Base-by-base conservation (phyloP, 2,329 filamentous ascomycete genomes). In the Didymella sp. region DNA sequence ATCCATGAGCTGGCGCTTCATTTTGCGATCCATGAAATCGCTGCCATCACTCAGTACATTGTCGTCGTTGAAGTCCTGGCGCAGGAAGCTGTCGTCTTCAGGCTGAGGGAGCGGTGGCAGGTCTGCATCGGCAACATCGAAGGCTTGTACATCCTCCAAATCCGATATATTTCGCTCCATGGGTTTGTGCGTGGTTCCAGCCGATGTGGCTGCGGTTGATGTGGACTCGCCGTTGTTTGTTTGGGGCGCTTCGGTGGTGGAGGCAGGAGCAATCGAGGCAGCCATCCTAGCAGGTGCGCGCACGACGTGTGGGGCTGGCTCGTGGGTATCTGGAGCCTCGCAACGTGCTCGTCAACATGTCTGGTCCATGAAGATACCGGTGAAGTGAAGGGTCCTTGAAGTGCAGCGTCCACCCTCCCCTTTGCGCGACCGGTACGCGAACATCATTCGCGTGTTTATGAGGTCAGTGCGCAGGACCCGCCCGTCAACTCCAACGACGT, bases 1-100 rank as follows among this genome's bases (percentile, higher is more conserved):
- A 62, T 88, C 85, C 78, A 85, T 81, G 60, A 88, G 71, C 61
- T 83, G 83, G 55, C 81, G 78, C 62, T 81, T 81, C 82, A 87
- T 86, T 65, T 86, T 84, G 49, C 77, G 77, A 70, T 87, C 85
- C 63, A 85, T 80, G 31, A 86, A 61, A 13, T 69, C 74, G 56
- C 77, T 77, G 31, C 68, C 77, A 37, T 79, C 77, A 51, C 69
- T 72, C n/a, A 70, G 67, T 15, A 30, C 48, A 12, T 69, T 61
- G 59, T 63, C 69, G 44, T 75, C 69, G 19, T 61, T 65, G 41
- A 69, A 63, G 51, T 70, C 67, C 46, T 69, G 60, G 42, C 69
- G 68, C 48, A 77, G 67, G 64, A 76, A 76, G 63, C 75, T 76
- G 56, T 78, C 73, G 45, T 77, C 73, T 25, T 77, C 74, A 50